phyloP scores from a whole-genome alignment of 1,284 basidiomycete genomes.

The Sanguinoderma infundibulare region DNA sequence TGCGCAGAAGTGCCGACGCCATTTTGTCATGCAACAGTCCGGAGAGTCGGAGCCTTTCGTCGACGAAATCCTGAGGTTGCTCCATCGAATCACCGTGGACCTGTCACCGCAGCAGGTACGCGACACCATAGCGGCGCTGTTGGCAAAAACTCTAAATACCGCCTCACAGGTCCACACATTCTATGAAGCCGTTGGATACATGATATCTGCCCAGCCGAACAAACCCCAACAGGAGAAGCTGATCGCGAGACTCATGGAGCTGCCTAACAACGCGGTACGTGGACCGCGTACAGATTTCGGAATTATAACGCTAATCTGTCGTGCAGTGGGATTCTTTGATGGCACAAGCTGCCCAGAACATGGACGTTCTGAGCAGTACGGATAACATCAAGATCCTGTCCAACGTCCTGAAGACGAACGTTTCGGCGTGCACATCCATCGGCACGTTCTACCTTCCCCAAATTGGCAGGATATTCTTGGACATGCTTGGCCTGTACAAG shows the following conservation, averaged over 20 bases:
- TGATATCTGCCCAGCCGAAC: slow-evolving; percentile 99
- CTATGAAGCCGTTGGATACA: slow-evolving; percentile 98
- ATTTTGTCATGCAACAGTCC: slow-evolving; percentile 99
- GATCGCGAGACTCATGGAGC: slow-evolving; percentile 95
- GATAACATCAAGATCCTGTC: slow-evolving; percentile 98
- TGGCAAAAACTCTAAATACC: not conserved
- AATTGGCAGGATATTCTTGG: slow-evolving; percentile 94
- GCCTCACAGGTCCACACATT: slow-evolving; percentile 84
- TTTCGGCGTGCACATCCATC: slow-evolving; percentile 96
- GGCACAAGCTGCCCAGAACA: slow-evolving; percentile 92
- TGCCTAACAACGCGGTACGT: slow-evolving; percentile 93
- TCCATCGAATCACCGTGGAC: slow-evolving; percentile 96
- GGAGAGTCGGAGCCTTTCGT: slow-evolving; percentile 98
- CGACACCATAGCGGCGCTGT: slow-evolving; percentile 3
- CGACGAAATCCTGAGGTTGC: slow-evolving; percentile 92
- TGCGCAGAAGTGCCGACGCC: slow-evolving; percentile 96
- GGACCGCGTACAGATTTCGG: not conserved
- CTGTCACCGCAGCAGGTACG: slow-evolving; percentile 89
- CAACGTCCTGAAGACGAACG: slow-evolving; percentile 99
- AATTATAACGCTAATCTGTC: not conserved
- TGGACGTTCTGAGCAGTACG: slow-evolving; percentile 89
- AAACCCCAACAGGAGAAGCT: slow-evolving; percentile 96
- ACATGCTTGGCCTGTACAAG: slow-evolving; percentile 98
- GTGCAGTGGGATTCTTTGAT: slow-evolving; percentile 95
- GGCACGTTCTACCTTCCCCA: slow-evolving; percentile 98